Conservation (phyloP, 257 asterid genomes). For the Hygrophila difformis region DNA sequence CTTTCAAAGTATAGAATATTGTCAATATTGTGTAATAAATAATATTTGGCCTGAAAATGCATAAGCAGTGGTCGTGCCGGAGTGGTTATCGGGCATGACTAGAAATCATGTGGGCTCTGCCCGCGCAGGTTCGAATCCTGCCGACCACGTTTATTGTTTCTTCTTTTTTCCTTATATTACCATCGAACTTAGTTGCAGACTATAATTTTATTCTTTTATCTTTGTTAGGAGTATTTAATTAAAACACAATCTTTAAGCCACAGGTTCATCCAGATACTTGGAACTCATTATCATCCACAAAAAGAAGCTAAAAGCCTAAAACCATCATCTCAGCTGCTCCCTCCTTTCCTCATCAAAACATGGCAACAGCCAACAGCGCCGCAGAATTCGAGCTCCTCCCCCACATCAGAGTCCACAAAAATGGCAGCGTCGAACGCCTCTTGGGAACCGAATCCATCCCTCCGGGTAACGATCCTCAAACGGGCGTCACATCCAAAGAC, state of each 20-base stretch:
- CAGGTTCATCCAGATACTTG: too few species aligned
- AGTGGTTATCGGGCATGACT: slow-evolving; percentile 99
- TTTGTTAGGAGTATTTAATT: too few species aligned
- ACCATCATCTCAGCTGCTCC: neutral
- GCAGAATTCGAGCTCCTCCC: slow-evolving; percentile 27
- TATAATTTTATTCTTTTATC: too few species aligned
- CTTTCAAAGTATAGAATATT: too few species aligned
- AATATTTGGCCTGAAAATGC: too few species aligned
- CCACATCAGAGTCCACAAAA: slow-evolving; percentile 23
- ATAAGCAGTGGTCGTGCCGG: slow-evolving; percentile 99
- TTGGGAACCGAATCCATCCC: slow-evolving; percentile 20
- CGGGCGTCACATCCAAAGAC: slow-evolving; percentile 36
- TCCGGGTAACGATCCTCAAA: slow-evolving; percentile 23
- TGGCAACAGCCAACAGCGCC: slow-evolving; percentile 15
- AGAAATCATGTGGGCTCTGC: slow-evolving; percentile 99
- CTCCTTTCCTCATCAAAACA: slow-evolving; percentile 6
- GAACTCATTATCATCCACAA: too few species aligned
- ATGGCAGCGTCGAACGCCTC: slow-evolving; percentile 30
- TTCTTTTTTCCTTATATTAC: too few species aligned
- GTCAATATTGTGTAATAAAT: too few species aligned
- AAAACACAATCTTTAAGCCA: too few species aligned
- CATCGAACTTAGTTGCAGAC: too few species aligned
- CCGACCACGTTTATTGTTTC: slow-evolving; percentile 92
- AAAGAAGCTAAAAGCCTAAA: too few species aligned
- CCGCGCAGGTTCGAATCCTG: slow-evolving; percentile 99